Evolutionary conservation across 2,329 filamentous ascomycete species (phyloP).

Genomic region (Fusarium drepaniforme): DNA sequence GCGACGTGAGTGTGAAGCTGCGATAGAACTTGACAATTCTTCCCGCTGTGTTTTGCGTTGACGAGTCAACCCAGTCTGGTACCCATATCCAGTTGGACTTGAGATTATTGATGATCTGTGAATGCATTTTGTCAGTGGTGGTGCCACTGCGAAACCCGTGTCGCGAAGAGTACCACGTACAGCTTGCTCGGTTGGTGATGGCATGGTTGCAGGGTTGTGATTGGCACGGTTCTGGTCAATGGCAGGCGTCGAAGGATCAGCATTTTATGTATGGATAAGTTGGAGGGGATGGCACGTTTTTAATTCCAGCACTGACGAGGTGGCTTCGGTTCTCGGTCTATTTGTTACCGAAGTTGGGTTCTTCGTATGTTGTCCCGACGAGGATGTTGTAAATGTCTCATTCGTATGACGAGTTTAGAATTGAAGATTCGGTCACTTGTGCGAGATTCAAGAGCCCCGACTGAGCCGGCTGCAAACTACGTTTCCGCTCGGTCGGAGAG

Average conservation of each 20-base stretch:
- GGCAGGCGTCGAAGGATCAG: neutral
- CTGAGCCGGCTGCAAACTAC: neutral
- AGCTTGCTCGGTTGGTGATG: neutral
- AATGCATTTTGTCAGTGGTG: neutral
- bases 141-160: neutral
- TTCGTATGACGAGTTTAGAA: neutral
- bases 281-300: neutral
- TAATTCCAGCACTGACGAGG: neutral
- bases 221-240: neutral
- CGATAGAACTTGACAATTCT: conserved; percentile 31
- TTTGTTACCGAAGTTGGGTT: neutral
- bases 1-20: conserved; percentile 7
- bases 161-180: neutral
- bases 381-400: neutral
- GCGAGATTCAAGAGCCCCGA: neutral
- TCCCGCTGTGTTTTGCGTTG: conserved; percentile 24
- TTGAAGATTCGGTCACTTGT: neutral
- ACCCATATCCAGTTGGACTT: conserved; percentile 55
- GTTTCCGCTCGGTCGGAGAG: neutral
- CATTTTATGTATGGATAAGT: neutral
- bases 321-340: neutral
- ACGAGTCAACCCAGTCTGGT: conserved; percentile 44
- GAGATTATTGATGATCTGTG: conserved; percentile 48
- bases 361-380: neutral
- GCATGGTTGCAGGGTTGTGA: neutral